These are phyloP conservation scores for Heterobasidion irregulare DNA, from an alignment of 1,284 basidiomycete species.

Conservation along the genomic window DNA sequence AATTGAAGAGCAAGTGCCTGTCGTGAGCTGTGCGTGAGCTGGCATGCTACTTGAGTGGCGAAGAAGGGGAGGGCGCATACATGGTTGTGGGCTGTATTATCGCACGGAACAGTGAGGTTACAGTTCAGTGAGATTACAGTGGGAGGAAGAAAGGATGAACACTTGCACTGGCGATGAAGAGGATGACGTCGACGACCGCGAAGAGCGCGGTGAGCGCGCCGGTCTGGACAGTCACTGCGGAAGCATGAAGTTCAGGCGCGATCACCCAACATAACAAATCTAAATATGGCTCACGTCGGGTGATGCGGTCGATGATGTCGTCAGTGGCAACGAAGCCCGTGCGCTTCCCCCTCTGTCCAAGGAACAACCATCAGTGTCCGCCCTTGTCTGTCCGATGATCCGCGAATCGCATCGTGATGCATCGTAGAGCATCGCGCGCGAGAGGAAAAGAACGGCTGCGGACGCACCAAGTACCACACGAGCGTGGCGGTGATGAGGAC, in stretches of 20 bases:
- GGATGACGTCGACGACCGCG: slow-evolving; percentile 23
- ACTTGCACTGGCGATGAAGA: slow-evolving; percentile 25
- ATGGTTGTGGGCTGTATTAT: neutral
- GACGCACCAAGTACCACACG: slow-evolving; percentile 23
- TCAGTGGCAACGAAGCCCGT: slow-evolving; percentile 26
- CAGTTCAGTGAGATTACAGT: neutral
- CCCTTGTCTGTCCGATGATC: neutral
- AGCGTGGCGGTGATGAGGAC: slow-evolving; percentile 21
- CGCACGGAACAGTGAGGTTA: neutral
- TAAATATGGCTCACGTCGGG: slow-evolving; percentile 23
- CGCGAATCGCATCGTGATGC: neutral
- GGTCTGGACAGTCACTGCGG: slow-evolving; percentile 29
- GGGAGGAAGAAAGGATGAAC: neutral
- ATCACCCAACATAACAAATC: neutral
- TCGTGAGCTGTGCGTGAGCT: neutral
- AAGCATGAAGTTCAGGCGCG: neutral
- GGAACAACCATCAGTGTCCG: neutral
- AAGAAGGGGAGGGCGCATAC: neutral
- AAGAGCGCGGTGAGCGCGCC: slow-evolving; percentile 25
- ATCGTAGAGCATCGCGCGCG: neutral
- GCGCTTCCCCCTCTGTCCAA: slow-evolving; percentile 29
- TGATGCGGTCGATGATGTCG: slow-evolving; percentile 30
- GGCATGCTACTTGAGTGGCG: neutral
- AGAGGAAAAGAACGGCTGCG: neutral
- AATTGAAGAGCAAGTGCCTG: slow-evolving; percentile 30